Evolutionary conservation across 164 flowering plant genomes (phyloP).

Genomic region (Tinospora cordifolia): DNA sequence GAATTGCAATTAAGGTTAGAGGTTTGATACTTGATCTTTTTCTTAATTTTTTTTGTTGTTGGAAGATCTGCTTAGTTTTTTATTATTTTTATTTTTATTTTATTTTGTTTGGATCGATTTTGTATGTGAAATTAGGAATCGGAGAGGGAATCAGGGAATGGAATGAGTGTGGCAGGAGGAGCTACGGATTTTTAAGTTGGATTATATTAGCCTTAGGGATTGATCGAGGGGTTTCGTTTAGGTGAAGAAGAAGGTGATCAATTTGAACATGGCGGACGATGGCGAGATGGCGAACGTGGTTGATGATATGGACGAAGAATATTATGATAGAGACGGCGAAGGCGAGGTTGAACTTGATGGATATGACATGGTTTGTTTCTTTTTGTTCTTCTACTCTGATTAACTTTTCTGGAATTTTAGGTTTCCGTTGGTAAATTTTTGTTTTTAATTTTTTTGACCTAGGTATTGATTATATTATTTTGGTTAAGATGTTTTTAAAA

Average conservation of each 20-base stretch:
- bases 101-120: no score
- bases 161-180: not conserved
- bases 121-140: not conserved
- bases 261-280: slow-evolving; percentile 15
- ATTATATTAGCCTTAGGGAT: not conserved
- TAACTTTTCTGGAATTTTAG: not conserved
- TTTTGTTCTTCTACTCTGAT: not conserved
- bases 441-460: no score
- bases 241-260: not conserved
- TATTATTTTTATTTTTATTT: not conserved
- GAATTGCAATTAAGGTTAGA: not conserved
- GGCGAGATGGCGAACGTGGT: slow-evolving; percentile 13
- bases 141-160: not conserved
- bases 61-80: not conserved
- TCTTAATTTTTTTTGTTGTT: not conserved
- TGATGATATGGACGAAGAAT: slow-evolving; percentile 20
- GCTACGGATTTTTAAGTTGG: not conserved
- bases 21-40: not conserved
- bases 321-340: slow-evolving; percentile 9
- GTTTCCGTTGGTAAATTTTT: no score
- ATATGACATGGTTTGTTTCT: slow-evolving; percentile 13
- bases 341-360: slow-evolving; percentile 16
- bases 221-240: not conserved
- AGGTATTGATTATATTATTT: no score
- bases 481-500: no score